Conservation (phyloP, 2,329 filamentous ascomycete species). For the Epichloe bromicola region DNA sequence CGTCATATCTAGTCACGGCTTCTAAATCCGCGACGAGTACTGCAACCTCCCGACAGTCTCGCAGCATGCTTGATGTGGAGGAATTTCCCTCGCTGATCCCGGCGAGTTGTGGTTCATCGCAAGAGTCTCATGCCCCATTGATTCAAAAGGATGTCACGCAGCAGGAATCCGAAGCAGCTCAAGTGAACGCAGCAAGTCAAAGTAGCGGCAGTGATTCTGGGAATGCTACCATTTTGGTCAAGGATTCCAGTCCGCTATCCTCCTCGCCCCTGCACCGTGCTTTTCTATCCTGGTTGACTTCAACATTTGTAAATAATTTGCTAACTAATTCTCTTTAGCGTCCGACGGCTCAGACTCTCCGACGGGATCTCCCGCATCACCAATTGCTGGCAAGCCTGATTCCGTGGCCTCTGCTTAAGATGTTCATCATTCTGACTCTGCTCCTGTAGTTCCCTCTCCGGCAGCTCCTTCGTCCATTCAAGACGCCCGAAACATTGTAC, state of each 20-base stretch:
- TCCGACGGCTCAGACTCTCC: slow-evolving; percentile 32
- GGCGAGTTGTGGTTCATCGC: slow-evolving; percentile 30
- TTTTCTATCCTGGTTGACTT: background rate
- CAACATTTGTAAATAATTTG: background rate
- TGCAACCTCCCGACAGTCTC: slow-evolving; percentile 22
- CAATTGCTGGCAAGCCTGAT: slow-evolving; percentile 25
- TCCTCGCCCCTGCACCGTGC: slow-evolving; percentile 21
- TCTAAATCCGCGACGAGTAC: slow-evolving; percentile 6
- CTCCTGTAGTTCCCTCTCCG: slow-evolving; percentile 20
- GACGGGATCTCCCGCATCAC: slow-evolving; percentile 28
- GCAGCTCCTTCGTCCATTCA: slow-evolving; percentile 31
- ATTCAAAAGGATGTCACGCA: slow-evolving; percentile 12
- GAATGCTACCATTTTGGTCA: background rate
- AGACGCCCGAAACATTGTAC: slow-evolving; percentile 88
- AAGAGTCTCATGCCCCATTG: slow-evolving; percentile 28
- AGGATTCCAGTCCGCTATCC: background rate
- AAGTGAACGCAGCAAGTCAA: background rate
- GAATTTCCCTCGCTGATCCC: slow-evolving; percentile 32
- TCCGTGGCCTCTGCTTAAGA: slow-evolving; percentile 16
- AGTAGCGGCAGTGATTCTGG: background rate
- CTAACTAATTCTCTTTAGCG: slow-evolving; percentile 20
- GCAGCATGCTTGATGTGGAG: slow-evolving; percentile 43
- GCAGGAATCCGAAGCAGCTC: background rate
- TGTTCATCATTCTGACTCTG: slow-evolving; percentile 23
- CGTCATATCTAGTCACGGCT: slow-evolving; percentile 3